Conservation (phyloP, 441 rosid species). For the Capsella rubella region DNA sequence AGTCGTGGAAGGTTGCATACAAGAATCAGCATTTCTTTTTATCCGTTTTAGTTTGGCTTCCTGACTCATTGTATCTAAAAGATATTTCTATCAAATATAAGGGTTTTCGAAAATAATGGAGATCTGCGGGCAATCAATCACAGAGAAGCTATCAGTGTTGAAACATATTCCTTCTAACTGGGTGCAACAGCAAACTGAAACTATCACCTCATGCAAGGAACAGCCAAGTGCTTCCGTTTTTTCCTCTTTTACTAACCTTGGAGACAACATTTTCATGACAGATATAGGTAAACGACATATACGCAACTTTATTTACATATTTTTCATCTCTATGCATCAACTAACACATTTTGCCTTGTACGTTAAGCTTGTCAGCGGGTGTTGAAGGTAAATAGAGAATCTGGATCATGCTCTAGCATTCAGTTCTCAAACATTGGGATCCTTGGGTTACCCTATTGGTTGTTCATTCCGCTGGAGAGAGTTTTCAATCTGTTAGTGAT, state of each 20-base stretch:
- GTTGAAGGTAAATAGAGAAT: conserved; percentile 62
- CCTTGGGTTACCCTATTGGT: conserved; percentile 96
- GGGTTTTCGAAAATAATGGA: conserved; percentile 68
- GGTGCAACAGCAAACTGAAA: conserved; percentile 59
- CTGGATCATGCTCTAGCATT: conserved; percentile 65
- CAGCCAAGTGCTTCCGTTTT: conserved; percentile 56
- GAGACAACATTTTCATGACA: conserved; percentile 60
- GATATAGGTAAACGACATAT: conserved; percentile 61
- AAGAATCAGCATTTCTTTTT: conserved; percentile 16
- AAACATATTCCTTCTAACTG: conserved; percentile 63
- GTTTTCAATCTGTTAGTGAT: conserved; percentile 73
- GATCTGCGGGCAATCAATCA: conserved; percentile 57
- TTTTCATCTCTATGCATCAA: conserved; percentile 25
- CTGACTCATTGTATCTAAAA: conserved; percentile 34
- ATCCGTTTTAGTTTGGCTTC: not conserved
- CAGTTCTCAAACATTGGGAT: conserved; percentile 74
- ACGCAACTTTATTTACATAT: conserved; percentile 25
- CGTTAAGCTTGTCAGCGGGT: conserved; percentile 77
- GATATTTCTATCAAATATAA: conserved; percentile 41
- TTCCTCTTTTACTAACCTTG: conserved; percentile 63
- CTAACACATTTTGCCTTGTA: not conserved
- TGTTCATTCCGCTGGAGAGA: conserved; percentile 68
- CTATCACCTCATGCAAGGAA: conserved; percentile 46
- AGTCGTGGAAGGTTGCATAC: conserved; percentile 67
- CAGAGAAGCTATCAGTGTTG: conserved; percentile 69